Base-by-base conservation (phyloP, 306 rosid species). In the Malus orientalis region DNA sequence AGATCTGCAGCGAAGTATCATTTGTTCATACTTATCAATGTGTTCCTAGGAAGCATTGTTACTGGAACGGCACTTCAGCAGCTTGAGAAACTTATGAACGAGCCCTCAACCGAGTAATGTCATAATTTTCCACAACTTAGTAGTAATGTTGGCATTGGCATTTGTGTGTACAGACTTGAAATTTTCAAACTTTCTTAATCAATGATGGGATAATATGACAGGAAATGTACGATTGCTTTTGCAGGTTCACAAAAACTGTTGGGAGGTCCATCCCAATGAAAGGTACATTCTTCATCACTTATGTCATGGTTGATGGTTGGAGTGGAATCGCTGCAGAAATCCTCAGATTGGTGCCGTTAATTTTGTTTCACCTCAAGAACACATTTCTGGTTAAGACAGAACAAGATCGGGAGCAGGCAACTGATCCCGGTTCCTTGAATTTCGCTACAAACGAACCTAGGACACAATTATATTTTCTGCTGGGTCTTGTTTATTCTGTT, bases 251-350 rank as follows among this genome's bases (percentile, higher is more conserved):
- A 44, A 82, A 88, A 86, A 92, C 93, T 40, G 87, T 90, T 66
- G 97, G 96, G 61, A 86, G 88, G 74, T 84, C 97, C 47, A 84
- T 94, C 69, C 98, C 98, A 80, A 89, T 94, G 98, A 92, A 92
- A 82, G 98, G 95, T 40, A 92, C 97, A 27, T 94, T 92, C 88
- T 94, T 90, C 91, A 94, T 94, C 30, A 94, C 98, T 74, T 94
- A 94, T 68, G 76, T 86, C 84, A 92, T 90, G 98, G 84, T 94
- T 5, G 98, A 94, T 70, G 98, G 98, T 20, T 94, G 98, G 97
- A 77, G 97, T 78, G 97, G 98, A 81, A 40, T 94, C 69, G 97
- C 97, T 57, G 94, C 85, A 60, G 97, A 94, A 82, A 84, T 92
- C 65, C 84, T 91, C 44, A 90, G 98, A 84, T 29, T 94, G 87